Base-by-base conservation (phyloP, 345 rosid species). In the Eutrema japonicum region DNA sequence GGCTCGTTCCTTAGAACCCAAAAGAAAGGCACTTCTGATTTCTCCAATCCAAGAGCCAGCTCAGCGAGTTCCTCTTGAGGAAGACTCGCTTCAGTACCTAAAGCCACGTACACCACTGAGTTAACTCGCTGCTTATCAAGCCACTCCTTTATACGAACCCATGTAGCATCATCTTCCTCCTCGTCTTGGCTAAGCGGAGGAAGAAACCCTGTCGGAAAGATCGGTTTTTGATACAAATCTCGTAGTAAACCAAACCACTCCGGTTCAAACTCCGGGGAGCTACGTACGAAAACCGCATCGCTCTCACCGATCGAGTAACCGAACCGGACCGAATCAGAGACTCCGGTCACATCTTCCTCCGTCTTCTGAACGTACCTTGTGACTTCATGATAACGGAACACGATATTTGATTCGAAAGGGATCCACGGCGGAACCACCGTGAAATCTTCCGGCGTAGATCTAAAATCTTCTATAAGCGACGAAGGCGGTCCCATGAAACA, bases 21-120 rank as follows among this genome's bases (percentile, higher is more conserved):
- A 22, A 86, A 22, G 79, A 86, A 86, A 4, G 84, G 81, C 26
- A 74, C 33, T 7, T 43, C 49, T 3, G 91, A 83, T 18, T 73
- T 74, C 66, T 85, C 88, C 64, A 87, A 32, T 8, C 91, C 91
- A 3, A 74, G 29, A 49, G 85, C 88, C 13, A 87, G 51, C 71
- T 80, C 76, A 1, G 0, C 14, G 51, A 83, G 38, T 61, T 85
- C 86, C 29, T 74, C 66, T 37, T 10, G 56, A 32, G 50, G 68
- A 66, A 85, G 46, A 9, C 70, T 66, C 26, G 61, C 79, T 59
- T 86, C 91, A 2, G 81, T 83, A 27, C 87, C 91, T 18, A 87
- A 18, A 12, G 84, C 78, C 4, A 87, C 85, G 55, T 83, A 87
- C 1, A 85, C 74, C 1, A 87, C 88, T 1, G 84, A 85, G 35